Evolutionary conservation across 2,329 filamentous ascomycete genomes (phyloP).

Genomic region (Fusarium miscanthi): DNA sequence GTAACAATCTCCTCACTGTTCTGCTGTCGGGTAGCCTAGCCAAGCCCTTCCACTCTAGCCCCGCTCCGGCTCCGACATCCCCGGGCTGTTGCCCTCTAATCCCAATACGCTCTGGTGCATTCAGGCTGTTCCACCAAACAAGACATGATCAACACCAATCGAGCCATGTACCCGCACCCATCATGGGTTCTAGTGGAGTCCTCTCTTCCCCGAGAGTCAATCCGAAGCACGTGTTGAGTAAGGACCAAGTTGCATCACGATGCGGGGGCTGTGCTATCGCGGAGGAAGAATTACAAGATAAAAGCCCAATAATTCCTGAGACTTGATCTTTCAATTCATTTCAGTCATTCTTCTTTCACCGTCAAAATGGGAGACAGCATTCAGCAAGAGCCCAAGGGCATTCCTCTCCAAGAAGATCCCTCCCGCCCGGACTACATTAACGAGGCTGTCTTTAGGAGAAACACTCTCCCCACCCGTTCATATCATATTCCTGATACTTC

Average conservation of each 20-base stretch:
- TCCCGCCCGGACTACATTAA: constrained; percentile 61
- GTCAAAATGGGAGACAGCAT: constrained; percentile 36
- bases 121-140: neutral
- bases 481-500: constrained; percentile 64
- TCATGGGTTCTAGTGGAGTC: constrained; percentile 33
- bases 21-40: neutral
- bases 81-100: constrained; percentile 1
- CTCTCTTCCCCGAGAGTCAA: neutral
- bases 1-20: neutral
- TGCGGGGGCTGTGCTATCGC: constrained; percentile 18
- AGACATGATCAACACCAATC: constrained; percentile 26
- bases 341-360: neutral
- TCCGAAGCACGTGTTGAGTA: constrained; percentile 20
- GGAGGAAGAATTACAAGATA: constrained; percentile 11
- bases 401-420: constrained; percentile 50
- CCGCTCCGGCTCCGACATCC: constrained; percentile 27
- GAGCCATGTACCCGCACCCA: constrained; percentile 27
- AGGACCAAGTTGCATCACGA: constrained; percentile 21
- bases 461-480: constrained; percentile 62
- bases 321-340: neutral
- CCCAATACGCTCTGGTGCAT: neutral
- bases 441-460: constrained; percentile 63
- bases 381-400: constrained; percentile 36
- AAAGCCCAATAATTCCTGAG: constrained; percentile 12
- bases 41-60: neutral